Conservation (phyloP, 2,329 filamentous ascomycete species). For the Stachybotrys elegans region DNA sequence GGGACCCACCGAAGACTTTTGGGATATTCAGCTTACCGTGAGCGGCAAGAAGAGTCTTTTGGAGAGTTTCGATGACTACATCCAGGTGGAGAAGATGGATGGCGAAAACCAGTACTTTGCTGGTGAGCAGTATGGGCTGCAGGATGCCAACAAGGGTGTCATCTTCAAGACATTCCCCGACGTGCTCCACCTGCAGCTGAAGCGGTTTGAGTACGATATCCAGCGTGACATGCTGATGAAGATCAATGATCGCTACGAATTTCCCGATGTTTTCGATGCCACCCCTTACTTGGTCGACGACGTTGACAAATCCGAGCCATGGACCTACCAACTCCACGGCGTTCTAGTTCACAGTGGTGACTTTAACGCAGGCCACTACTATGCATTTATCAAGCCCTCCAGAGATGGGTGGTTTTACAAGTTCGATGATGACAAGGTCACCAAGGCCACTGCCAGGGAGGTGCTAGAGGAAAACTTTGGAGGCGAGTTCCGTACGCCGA, state of each 20-base stretch:
- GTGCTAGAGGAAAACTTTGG: constrained; percentile 96
- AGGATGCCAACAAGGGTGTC: constrained; percentile 96
- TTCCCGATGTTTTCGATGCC: constrained; percentile 78
- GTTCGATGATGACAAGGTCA: constrained; percentile 96
- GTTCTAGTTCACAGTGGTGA: constrained; percentile 96
- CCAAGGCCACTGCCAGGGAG: constrained; percentile 85
- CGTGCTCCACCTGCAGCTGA: constrained; percentile 89
- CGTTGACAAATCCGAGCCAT: constrained; percentile 82
- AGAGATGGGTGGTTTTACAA: constrained; percentile 95
- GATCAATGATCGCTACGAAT: constrained; percentile 90
- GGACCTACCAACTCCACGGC: constrained; percentile 88
- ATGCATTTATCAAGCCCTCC: constrained; percentile 89
- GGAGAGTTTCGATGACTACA: constrained; percentile 93
- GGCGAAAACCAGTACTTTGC: constrained; percentile 99
- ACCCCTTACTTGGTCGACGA: constrained; percentile 81
- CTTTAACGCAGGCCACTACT: constrained; percentile 96
- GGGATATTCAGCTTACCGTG: constrained; percentile 98
- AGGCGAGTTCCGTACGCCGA: constrained; percentile 65
- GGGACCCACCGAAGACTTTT: constrained; percentile 92
- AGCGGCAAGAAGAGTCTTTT: constrained; percentile 88
- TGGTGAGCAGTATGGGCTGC: constrained; percentile 80
- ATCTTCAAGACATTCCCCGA: constrained; percentile 96
- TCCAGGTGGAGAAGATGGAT: constrained; percentile 93
- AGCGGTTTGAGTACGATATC: constrained; percentile 97
- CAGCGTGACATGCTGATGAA: constrained; percentile 98